A percentile compares a stretch with the other conserved stretches of the same genome.
Evolutionary conservation across 805 yeast genomes (phyloP).

Genomic region (Candida saitoana): DNA sequence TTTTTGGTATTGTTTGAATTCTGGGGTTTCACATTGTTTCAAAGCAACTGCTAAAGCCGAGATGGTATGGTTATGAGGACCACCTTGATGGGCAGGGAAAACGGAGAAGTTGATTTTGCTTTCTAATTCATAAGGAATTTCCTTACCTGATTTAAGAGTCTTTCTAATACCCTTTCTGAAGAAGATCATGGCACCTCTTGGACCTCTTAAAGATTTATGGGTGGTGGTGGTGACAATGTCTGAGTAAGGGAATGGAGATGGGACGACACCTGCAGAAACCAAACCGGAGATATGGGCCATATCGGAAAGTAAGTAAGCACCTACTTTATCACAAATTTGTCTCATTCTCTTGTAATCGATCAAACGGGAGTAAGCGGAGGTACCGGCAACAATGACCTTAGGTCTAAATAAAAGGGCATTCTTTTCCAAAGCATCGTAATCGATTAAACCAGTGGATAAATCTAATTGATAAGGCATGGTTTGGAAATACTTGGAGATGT

Average conservation of each 20-base stretch:
- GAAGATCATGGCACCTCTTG: conserved; percentile 98
- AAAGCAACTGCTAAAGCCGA: conserved; percentile 94
- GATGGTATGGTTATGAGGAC: conserved; percentile 98
- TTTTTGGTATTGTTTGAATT: conserved; percentile 80
- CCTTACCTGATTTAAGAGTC: conserved; percentile 80
- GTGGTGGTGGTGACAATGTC: conserved; percentile 98
- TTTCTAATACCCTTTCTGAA: conserved; percentile 91
- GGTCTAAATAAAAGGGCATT: conserved; percentile 89
- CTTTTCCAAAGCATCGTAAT: conserved; percentile 80
- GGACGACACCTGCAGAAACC: conserved; percentile 90
- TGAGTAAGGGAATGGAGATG: conserved; percentile 88
- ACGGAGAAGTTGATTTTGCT: conserved; percentile 91
- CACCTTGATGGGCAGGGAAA: conserved; percentile 99
- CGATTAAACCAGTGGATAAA: conserved; percentile 82
- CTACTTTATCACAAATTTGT: conserved; percentile 85
- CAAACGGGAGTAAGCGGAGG: conserved; percentile 90
- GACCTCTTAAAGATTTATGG: conserved; percentile 96
- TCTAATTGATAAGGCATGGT: conserved; percentile 96
- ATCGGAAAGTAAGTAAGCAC: conserved; percentile 88
- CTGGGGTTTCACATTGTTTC: conserved; percentile 87
- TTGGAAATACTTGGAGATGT: conserved; percentile 89
- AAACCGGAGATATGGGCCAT: conserved; percentile 98
- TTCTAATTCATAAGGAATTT: conserved; percentile 81
- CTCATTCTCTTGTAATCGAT: conserved; percentile 89
- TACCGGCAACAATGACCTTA: conserved; percentile 91